Base-by-base conservation (phyloP, 768 basidiomycete genomes). In the Tulasnella sp. region DNA sequence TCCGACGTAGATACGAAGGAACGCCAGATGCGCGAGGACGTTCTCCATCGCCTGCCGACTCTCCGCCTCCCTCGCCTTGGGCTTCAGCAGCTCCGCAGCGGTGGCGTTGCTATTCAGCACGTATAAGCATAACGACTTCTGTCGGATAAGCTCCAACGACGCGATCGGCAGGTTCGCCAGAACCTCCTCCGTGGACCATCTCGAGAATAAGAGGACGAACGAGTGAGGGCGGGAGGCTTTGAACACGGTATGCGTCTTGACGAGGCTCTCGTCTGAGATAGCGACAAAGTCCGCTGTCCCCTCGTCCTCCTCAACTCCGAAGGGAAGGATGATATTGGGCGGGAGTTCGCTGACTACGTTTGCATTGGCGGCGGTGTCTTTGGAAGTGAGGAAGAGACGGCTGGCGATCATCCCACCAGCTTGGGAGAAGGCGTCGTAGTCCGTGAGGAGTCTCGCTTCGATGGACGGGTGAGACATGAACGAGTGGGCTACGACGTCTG, bases 1-100 rank as follows among this genome's bases (percentile, higher is more conserved):
- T 27, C 86, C 88, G 42, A 91, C 74, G 72, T 86, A 98, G 30
- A 98, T 76, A 55, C 89, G 78, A 67, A 97, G 72, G 76, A 97
- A 89, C 0, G 87, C 85, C 27, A 94, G 75, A 65, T 88, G 81
- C 44, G 83, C 78, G 34, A 88, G 67, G 62, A 88, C 70, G 63
- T 74, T 76, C 65, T 86, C 78, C n/a, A 65, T 49, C 29, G 58
- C 61, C 4, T 65, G 56, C 54, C 63, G 63, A 19, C 61, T 64
- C 50, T 67, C 63, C 48, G 60, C 54, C 42, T 66, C 51, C 4
- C 68, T 67, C 19, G 72, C 73, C 34, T 38, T 38, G 34, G 34
- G 34, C 34, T 38, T 38, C 2, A 70, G 68, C 23, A 80, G 64
- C 27, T 71, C 71, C 21, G 73, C 70, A 23, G 83, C 80, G 42